These are phyloP conservation scores for Galerina marginata DNA, from an alignment of 768 basidiomycete species.

Conservation along the genomic window DNA sequence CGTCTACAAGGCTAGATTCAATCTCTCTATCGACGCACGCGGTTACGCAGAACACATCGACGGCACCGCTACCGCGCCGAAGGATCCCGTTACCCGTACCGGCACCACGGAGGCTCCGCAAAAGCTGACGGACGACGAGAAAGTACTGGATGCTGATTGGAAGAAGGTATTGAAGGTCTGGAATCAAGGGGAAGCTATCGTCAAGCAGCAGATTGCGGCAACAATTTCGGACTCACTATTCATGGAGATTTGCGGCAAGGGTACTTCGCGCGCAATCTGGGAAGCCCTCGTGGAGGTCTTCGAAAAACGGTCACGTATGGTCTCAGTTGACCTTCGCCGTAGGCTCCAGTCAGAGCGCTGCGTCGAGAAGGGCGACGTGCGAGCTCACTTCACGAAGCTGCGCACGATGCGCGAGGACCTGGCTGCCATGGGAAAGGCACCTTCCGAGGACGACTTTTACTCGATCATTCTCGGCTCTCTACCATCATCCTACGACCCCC, in stretches of 20 bases:
- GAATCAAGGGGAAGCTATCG: conserved; percentile 25
- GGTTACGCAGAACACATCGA: conserved; percentile 13
- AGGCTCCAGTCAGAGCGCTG: conserved; percentile 31
- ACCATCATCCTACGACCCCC: conserved; percentile 37
- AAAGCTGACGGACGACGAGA: no score
- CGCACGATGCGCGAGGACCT: conserved; percentile 36
- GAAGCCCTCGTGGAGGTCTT: conserved; percentile 28
- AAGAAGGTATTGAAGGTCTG: no score
- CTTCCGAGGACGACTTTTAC: conserved; percentile 35
- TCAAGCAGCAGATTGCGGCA: conserved; percentile 36
- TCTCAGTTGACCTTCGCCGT: conserved; percentile 31
- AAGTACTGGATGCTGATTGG: no score
- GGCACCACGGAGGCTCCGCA: conserved; percentile 16
- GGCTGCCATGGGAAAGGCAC: conserved; percentile 34
- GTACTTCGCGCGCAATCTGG: conserved; percentile 33
- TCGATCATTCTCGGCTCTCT: conserved; percentile 42
- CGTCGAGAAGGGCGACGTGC: conserved; percentile 36
- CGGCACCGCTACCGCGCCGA: conserved; percentile 11
- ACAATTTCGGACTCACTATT: conserved; percentile 40
- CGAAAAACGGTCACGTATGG: conserved; percentile 32
- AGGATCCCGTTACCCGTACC: conserved; percentile 1
- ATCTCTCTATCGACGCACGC: conserved; percentile 13
- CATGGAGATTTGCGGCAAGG: conserved; percentile 16
- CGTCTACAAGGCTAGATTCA: conserved; percentile 15
- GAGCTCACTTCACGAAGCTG: conserved; percentile 35